Conservation (phyloP, 352 stramenopile species). For the Pythium volutum region DNA sequence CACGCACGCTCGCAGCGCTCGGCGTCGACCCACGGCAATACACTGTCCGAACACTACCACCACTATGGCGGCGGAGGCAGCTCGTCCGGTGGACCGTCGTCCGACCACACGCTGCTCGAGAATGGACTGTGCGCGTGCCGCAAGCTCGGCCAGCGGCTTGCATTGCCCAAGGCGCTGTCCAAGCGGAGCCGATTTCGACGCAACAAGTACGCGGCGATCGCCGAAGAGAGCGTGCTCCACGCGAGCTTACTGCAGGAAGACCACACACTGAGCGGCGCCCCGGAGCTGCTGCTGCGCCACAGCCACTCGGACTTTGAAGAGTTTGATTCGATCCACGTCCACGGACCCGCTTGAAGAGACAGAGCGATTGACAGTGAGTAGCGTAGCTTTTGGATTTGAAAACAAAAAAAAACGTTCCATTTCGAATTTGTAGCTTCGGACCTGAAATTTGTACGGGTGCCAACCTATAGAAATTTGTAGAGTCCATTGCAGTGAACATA, state of each 20-base stretch:
- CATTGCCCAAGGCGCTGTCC: slow-evolving; percentile 30
- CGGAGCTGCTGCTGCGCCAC: background rate
- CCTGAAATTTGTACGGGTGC: too few relatives aligned
- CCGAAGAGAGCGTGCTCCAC: slow-evolving; percentile 29
- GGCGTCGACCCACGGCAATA: slow-evolving; percentile 37
- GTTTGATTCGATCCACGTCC: slow-evolving; percentile 28
- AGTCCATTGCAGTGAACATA: too few relatives aligned
- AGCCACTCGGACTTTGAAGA: slow-evolving; percentile 22
- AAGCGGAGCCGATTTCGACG: slow-evolving; percentile 5
- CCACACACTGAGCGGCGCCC: slow-evolving; percentile 7
- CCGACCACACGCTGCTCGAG: slow-evolving; percentile 27
- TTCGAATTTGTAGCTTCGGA: too few relatives aligned
- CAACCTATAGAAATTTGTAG: too few relatives aligned
- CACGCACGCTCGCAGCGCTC: slow-evolving; percentile 31
- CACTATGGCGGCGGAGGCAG: slow-evolving; percentile 8
- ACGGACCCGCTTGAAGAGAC: background rate
- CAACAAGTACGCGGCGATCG: slow-evolving; percentile 12
- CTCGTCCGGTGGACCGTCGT: slow-evolving; percentile 32
- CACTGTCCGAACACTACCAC: slow-evolving; percentile 27
- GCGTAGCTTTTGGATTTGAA: too few relatives aligned
- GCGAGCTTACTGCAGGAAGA: slow-evolving; percentile 41
- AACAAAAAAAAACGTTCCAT: too few relatives aligned
- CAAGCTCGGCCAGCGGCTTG: slow-evolving; percentile 54
- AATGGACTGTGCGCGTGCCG: slow-evolving; percentile 48
- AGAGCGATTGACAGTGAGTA: background rate